These are phyloP conservation scores for Penicillium sp. DNA, from an alignment of 2,329 filamentous ascomycete species.

Conservation along the genomic window DNA sequence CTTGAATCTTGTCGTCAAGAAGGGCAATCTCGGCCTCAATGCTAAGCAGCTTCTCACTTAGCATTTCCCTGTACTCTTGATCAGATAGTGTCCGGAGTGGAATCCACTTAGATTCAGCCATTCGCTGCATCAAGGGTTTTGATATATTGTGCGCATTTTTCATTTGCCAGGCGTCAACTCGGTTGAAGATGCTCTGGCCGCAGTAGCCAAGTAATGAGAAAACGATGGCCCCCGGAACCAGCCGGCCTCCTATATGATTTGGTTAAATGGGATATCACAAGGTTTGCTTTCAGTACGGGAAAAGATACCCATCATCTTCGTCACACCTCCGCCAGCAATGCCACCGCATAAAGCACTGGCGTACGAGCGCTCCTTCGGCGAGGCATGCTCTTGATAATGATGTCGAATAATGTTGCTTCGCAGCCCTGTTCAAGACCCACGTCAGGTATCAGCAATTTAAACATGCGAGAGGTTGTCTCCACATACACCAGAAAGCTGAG, in stretches of 20 bases:
- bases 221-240: conserved; percentile 57
- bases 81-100: conserved; percentile 68
- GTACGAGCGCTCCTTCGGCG: conserved; percentile 57
- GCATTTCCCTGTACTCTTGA: conserved; percentile 66
- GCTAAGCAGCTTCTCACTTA: conserved; percentile 66
- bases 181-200: conserved; percentile 57
- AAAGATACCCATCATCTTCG: conserved; percentile 51
- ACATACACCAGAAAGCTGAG: conserved; percentile 69
- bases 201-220: conserved; percentile 56
- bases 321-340: conserved; percentile 58
- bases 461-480: not conserved
- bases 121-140: conserved; percentile 47
- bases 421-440: conserved; percentile 30
- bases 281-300: conserved; percentile 1
- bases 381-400: conserved; percentile 52
- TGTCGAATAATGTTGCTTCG: conserved; percentile 45
- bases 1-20: conserved; percentile 69
- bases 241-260: conserved; percentile 50
- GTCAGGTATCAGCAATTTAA: conserved; percentile 6
- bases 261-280: conserved; percentile 3
- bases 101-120: conserved; percentile 63
- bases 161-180: conserved; percentile 47
- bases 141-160: conserved; percentile 34
- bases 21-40: conserved; percentile 74
- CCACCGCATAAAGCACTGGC: conserved; percentile 69